phyloP scores from a whole-genome alignment of 1,284 basidiomycete genomes.

The Gymnopus androsaceus region DNA sequence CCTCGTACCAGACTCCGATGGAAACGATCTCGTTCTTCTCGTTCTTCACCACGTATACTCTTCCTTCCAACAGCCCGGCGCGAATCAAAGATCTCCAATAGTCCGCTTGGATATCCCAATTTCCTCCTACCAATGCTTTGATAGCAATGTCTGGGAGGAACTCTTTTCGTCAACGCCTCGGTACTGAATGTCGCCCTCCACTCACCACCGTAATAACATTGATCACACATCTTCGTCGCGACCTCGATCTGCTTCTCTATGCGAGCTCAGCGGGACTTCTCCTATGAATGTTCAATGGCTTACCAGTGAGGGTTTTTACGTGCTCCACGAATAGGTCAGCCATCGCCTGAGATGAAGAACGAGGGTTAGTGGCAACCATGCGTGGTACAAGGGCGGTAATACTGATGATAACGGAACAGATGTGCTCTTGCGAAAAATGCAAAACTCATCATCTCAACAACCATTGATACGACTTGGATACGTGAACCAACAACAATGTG shows the following conservation, averaged over 20 bases:
- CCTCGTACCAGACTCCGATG: constrained; percentile 1
- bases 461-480: too few species aligned
- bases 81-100: not conserved
- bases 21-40: constrained; percentile 5
- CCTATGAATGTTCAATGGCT: not conserved
- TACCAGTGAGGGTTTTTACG: not conserved
- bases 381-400: too few species aligned
- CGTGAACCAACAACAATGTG: too few species aligned
- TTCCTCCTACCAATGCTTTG: constrained; percentile 1
- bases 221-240: not conserved
- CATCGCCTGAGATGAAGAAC: not conserved
- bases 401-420: too few species aligned
- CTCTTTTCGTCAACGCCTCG: not conserved
- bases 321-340: not conserved
- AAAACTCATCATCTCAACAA: too few species aligned
- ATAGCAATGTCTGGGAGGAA: not conserved
- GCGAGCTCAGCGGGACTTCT: not conserved
- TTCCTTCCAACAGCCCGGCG: constrained; percentile 10
- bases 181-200: not conserved
- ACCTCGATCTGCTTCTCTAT: not conserved
- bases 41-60: constrained; percentile 6
- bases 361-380: not conserved
- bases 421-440: too few species aligned
- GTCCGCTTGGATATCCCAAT: constrained; percentile 1
- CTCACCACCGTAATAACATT: not conserved